A percentile compares a stretch with the other conserved stretches of the same genome.
phyloP scores from a whole-genome alignment of 345 rosid genomes.

The Aquilaria yunnanensis region DNA sequence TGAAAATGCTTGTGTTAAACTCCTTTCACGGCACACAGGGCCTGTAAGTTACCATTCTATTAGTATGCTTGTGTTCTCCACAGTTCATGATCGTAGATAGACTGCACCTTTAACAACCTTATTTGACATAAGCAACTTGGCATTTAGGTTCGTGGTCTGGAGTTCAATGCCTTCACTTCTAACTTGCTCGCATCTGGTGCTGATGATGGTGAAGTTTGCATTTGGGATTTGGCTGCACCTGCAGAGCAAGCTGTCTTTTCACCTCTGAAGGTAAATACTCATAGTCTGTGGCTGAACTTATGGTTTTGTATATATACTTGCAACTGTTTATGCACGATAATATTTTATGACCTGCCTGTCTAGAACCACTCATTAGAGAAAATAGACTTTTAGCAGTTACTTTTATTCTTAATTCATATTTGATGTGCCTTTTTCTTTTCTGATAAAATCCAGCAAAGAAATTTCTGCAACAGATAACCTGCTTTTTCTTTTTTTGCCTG shows the following conservation, averaged over 20 bases:
- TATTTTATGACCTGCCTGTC: background rate
- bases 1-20: conserved; percentile 61
- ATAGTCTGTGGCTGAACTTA: no score
- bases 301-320: no score
- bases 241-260: conserved; percentile 80
- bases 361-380: no score
- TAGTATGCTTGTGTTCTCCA: no score
- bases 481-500: no score
- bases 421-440: no score
- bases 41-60: conserved; percentile 58
- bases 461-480: no score
- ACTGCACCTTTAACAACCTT: no score
- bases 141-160: conserved; percentile 95
- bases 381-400: no score
- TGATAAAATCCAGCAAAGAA: no score
- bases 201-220: conserved; percentile 93
- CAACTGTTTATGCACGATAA: no score
- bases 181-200: conserved; percentile 96
- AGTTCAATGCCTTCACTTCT: conserved; percentile 69
- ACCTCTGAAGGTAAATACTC: conserved; percentile 50
- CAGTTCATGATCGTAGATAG: background rate
- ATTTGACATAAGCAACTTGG: background rate
- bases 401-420: no score
- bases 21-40: conserved; percentile 80
- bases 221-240: conserved; percentile 89